Evolutionary conservation across 768 basidiomycete genomes (phyloP).

Genomic region (Postia placenta): DNA sequence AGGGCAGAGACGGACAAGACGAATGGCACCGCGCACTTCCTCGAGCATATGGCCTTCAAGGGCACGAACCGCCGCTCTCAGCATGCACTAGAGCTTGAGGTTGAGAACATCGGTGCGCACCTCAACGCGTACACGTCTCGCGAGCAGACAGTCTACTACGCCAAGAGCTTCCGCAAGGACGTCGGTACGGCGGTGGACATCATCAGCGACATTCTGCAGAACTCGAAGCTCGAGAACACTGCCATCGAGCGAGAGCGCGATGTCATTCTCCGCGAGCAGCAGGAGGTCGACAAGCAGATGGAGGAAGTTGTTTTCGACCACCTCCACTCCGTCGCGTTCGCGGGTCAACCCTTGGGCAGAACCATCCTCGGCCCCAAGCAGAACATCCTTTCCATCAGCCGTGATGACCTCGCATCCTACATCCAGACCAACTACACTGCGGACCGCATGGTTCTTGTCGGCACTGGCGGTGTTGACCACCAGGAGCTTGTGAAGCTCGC

Average conservation of each 20-base stretch:
- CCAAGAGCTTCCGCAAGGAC: conserved; percentile 97
- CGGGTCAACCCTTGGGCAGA: conserved; percentile 91
- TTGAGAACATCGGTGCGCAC: conserved; percentile 96
- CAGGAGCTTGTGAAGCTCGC: conserved; percentile 89
- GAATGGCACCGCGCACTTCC: conserved; percentile 96
- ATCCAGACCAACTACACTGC: conserved; percentile 98
- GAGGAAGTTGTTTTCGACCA: conserved; percentile 99
- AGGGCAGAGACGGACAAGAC: conserved; percentile 94
- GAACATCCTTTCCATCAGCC: conserved; percentile 94
- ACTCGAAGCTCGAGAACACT: conserved; percentile 81
- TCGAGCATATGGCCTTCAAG: conserved; percentile 98
- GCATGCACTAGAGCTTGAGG: conserved; percentile 89
- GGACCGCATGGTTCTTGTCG: conserved; percentile 98
- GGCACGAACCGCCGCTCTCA: conserved; percentile 87
- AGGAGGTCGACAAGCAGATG: conserved; percentile 97
- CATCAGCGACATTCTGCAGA: conserved; percentile 96
- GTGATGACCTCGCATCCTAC: conserved; percentile 82
- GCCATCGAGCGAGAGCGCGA: conserved; percentile 95
- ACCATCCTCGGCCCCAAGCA: conserved; percentile 96
- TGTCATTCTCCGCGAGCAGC: conserved; percentile 94
- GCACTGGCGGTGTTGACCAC: conserved; percentile 93
- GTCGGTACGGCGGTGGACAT: conserved; percentile 89
- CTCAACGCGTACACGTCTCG: conserved; percentile 97
- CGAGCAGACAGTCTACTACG: conserved; percentile 99
- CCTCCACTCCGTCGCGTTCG: conserved; percentile 93